phyloP scores from a whole-genome alignment of 2,329 filamentous ascomycete genomes.

The Fusarium sp. region DNA sequence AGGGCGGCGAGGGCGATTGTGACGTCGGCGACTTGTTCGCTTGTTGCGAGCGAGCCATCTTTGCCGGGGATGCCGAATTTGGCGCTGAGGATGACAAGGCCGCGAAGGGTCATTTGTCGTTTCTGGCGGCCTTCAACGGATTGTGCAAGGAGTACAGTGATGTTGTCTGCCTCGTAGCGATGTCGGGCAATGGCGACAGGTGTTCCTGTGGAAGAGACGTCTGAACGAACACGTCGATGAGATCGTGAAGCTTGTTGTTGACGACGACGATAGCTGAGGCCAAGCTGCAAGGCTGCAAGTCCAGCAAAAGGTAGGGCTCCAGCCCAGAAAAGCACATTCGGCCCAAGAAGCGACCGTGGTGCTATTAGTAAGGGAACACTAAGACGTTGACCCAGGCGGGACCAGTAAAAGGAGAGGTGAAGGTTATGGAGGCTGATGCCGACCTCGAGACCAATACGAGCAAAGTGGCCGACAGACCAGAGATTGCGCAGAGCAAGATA shows the following conservation, averaged over 20 bases:
- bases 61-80: slow-evolving; percentile 61
- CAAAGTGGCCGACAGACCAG: slow-evolving; percentile 58
- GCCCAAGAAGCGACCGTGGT: slow-evolving; percentile 46
- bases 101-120: slow-evolving; percentile 53
- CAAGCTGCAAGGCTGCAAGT: slow-evolving; percentile 57
- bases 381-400: slow-evolving; percentile 61
- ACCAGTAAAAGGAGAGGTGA: slow-evolving; percentile 65
- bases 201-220: slow-evolving; percentile 24
- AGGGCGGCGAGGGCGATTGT: slow-evolving; percentile 64
- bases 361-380: slow-evolving; percentile 61
- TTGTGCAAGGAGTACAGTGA: slow-evolving; percentile 59
- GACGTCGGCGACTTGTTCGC: slow-evolving; percentile 65
- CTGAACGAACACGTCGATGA: slow-evolving; percentile 18
- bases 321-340: slow-evolving; percentile 57
- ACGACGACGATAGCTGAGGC: slow-evolving; percentile 40
- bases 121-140: slow-evolving; percentile 58
- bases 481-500: slow-evolving; percentile 62
- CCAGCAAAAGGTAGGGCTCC: slow-evolving; percentile 57
- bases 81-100: slow-evolving; percentile 65
- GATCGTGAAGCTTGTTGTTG: slow-evolving; percentile 17
- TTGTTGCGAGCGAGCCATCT: slow-evolving; percentile 49
- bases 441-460: slow-evolving; percentile 62
- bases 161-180: slow-evolving; percentile 62
- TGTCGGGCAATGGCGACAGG: slow-evolving; percentile 52
- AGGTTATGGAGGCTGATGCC: slow-evolving; percentile 59